A percentile compares a stretch with the other conserved stretches of the same genome.
Evolutionary conservation across 768 basidiomycete species (phyloP).

Genomic region (Boletus sensibilis): DNA sequence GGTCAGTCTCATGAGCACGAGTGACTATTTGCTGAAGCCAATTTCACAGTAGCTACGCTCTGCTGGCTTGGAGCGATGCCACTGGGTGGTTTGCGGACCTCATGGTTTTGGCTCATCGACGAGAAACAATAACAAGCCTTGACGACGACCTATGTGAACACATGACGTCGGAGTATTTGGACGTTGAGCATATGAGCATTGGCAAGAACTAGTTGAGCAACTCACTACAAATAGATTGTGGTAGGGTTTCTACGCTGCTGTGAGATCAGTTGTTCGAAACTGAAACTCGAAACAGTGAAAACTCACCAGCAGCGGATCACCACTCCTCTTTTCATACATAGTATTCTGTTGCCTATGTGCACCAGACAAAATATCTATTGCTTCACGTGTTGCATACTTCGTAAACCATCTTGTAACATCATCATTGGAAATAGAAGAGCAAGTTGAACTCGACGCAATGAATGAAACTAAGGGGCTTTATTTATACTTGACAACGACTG

Average conservation of each 20-base stretch:
- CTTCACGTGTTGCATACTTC: background rate
- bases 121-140: background rate
- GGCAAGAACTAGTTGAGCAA: too few species aligned
- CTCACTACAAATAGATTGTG: background rate
- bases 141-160: background rate
- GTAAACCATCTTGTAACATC: background rate
- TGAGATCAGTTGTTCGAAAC: background rate
- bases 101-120: background rate
- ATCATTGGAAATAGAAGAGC: background rate
- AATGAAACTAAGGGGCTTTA: conserved; percentile 9
- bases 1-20: background rate
- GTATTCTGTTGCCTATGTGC: background rate
- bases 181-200: background rate
- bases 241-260: background rate
- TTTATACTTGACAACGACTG: conserved; percentile 53
- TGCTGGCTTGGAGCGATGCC: background rate
- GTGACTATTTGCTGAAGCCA: background rate
- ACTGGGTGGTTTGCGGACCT: background rate
- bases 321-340: background rate
- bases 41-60: background rate
- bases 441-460: background rate
- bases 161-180: background rate
- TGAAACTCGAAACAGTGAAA: background rate
- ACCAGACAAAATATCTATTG: background rate
- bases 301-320: background rate